phyloP scores from a whole-genome alignment of 1,139 yeast species.

The Scheffersomyces cryptocercus region DNA sequence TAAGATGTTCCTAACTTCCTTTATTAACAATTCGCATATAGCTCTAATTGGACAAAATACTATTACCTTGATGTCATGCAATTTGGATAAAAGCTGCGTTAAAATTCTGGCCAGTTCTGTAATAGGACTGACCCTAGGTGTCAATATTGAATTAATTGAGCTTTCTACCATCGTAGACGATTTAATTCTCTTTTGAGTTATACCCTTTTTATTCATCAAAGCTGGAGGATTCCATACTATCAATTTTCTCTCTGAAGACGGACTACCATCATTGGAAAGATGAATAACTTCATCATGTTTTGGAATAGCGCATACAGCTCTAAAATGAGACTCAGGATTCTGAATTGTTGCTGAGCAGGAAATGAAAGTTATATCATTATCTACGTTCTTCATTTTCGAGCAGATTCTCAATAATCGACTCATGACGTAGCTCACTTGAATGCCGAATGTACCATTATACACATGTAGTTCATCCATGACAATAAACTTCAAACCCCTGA shows the following conservation, averaged over 20 bases:
- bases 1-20: conserved; percentile 60
- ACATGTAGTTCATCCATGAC: conserved; percentile 91
- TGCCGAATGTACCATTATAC: conserved; percentile 88
- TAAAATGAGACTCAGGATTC: conserved; percentile 71
- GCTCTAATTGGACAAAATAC: conserved; percentile 87
- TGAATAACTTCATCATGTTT: conserved; percentile 46
- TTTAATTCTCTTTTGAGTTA: conserved; percentile 19
- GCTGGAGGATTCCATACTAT: conserved; percentile 85
- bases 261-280: conserved; percentile 81
- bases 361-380: conserved; percentile 53
- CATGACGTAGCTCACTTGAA: conserved; percentile 85
- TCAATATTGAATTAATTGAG: conserved; percentile 19
- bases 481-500: conserved; percentile 63
- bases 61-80: conserved; percentile 63
- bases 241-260: conserved; percentile 72
- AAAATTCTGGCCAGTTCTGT: conserved; percentile 75
- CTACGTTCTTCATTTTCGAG: conserved; percentile 13
- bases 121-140: conserved; percentile 66
- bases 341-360: conserved; percentile 93
- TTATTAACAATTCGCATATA: conserved; percentile 85
- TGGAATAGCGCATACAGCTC: conserved; percentile 66
- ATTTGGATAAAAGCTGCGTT: conserved; percentile 59
- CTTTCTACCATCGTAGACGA: conserved; percentile 8
- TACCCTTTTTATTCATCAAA: conserved; percentile 58
- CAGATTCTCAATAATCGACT: conserved; percentile 71